Evolutionary conservation across 345 rosid species (phyloP).

Genomic region (Citrus australasica): DNA sequence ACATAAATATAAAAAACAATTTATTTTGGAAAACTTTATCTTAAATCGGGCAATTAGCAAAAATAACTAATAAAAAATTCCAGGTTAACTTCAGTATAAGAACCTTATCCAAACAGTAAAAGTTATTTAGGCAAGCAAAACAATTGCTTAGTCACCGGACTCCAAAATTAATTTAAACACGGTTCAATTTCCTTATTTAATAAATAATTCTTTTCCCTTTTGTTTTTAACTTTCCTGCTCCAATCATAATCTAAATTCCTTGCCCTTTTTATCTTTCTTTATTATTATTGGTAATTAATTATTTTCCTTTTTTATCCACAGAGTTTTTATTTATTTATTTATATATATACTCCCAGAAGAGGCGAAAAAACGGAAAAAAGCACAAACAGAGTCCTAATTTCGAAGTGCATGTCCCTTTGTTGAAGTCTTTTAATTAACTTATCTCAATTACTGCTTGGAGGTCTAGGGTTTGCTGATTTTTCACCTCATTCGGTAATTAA

Average conservation of each 20-base stretch:
- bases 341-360: not conserved
- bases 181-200: constrained; percentile 20
- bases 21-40: not conserved
- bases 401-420: not conserved
- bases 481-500: constrained; percentile 5
- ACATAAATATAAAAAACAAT: not conserved
- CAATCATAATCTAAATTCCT: constrained; percentile 34
- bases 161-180: constrained; percentile 37
- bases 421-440: not conserved
- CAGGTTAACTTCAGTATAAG: too few species aligned
- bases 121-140: not conserved
- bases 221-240: constrained; percentile 27
- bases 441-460: not conserved
- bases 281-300: not conserved
- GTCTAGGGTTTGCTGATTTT: constrained; percentile 12
- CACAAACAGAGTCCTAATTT: not conserved
- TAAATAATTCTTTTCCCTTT: constrained; percentile 25
- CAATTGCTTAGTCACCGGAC: constrained; percentile 27
- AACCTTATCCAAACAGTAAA: not conserved
- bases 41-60: not conserved
- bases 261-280: not conserved
- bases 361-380: not conserved
- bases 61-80: too few species aligned
- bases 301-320: not conserved
- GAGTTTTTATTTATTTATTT: too few species aligned